Conservation (phyloP, 2,329 filamentous ascomycete species). For the Mycosphaerella sp. region DNA sequence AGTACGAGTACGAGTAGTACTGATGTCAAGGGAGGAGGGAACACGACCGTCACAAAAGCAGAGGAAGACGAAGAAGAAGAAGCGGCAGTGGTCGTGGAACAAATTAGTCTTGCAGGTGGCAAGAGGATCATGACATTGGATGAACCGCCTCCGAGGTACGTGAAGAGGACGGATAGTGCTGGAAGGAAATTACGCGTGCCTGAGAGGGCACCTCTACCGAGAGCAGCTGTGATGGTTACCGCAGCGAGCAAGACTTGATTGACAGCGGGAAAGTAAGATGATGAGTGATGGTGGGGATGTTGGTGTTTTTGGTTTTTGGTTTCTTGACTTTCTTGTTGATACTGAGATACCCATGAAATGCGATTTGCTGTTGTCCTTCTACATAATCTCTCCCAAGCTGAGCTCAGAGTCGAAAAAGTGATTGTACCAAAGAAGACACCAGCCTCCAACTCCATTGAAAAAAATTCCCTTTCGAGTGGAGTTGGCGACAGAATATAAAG, state of each 20-base stretch:
- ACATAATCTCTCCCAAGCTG: not conserved
- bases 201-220: constrained; percentile 42
- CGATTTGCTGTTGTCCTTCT: not conserved
- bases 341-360: constrained; percentile 7
- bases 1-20: constrained; percentile 12
- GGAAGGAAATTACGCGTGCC: constrained; percentile 40
- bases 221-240: constrained; percentile 2
- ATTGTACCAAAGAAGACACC: constrained; percentile 5
- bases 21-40: not conserved
- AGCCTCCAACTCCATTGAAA: not conserved
- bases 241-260: constrained; percentile 2
- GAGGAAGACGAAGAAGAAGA: constrained; percentile 5
- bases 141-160: constrained; percentile 28
- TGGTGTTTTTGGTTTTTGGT: not conserved
- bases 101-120: constrained; percentile 22
- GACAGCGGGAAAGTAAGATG: not conserved
- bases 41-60: not conserved
- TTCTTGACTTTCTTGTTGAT: not conserved
- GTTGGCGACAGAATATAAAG: not conserved
- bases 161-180: constrained; percentile 36
- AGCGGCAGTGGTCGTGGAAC: constrained; percentile 10
- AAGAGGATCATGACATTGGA: constrained; percentile 19
- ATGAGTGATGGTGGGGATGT: not conserved
- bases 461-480: constrained; percentile 7
- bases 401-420: not conserved